A percentile compares a stretch with the other conserved stretches of the same genome.
Evolutionary conservation across 169 alveolate species (phyloP).

Genomic region (Sarcocystis neurona): DNA sequence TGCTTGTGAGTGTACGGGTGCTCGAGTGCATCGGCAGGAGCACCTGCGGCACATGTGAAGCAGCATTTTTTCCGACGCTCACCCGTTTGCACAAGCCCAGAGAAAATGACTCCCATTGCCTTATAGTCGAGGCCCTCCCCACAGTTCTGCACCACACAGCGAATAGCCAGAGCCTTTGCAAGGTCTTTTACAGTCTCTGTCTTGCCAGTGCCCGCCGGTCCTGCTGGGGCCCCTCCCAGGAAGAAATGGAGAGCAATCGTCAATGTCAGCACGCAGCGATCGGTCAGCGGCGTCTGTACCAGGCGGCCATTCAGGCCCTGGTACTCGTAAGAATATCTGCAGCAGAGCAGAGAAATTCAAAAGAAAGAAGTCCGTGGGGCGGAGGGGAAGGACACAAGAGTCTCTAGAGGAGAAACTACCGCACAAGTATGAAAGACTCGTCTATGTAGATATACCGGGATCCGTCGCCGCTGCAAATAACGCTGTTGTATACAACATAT

Average conservation of each 20-base stretch:
- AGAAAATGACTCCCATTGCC: conserved; percentile 94
- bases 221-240: conserved; percentile 96
- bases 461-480: no score
- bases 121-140: conserved; percentile 90
- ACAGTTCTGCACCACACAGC: conserved; percentile 95
- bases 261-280: conserved; percentile 93
- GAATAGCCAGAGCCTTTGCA: conserved; percentile 94
- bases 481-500: no score
- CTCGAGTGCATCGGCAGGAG: conserved; percentile 80
- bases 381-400: no score
- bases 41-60: background rate
- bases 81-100: conserved; percentile 84
- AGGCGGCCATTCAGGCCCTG: conserved; percentile 94
- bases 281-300: conserved; percentile 94
- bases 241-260: conserved; percentile 92
- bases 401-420: no score
- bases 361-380: no score
- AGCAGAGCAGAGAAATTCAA: no score
- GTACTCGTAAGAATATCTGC: conserved; percentile 92
- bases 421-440: no score
- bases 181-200: conserved; percentile 95
- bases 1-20: conserved; percentile 77
- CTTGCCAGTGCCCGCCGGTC: conserved; percentile 96
- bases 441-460: no score
- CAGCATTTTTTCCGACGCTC: background rate